A percentile compares a stretch with the other conserved stretches of the same genome.
Conservation (phyloP, 1,139 yeast species). For the Nakaseomyces delphensis region DNA sequence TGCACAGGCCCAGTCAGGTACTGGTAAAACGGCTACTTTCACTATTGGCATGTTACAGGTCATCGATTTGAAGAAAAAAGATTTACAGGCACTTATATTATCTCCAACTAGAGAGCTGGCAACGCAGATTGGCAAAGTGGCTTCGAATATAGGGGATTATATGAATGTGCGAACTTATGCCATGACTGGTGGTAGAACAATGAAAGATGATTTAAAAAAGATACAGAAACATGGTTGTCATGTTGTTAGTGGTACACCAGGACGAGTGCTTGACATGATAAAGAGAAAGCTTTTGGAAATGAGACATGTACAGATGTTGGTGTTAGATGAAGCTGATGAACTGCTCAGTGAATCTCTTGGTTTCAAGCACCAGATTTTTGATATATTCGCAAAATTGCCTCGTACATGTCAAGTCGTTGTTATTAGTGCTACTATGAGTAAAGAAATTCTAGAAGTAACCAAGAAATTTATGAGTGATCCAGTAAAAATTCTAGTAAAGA, state of each 20-base stretch:
- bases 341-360: conserved; percentile 64
- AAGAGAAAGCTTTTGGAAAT: conserved; percentile 62
- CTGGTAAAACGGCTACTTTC: conserved; percentile 97
- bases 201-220: conserved; percentile 70
- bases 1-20: conserved; percentile 97
- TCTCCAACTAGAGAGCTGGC: conserved; percentile 98
- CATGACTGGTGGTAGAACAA: conserved; percentile 85
- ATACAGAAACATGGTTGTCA: conserved; percentile 67
- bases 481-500: conserved; percentile 77
- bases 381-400: conserved; percentile 73
- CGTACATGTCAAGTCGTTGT: conserved; percentile 83
- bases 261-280: conserved; percentile 82
- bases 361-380: conserved; percentile 86
- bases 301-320: conserved; percentile 68
- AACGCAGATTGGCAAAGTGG: conserved; percentile 77
- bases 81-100: conserved; percentile 68
- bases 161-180: conserved; percentile 82
- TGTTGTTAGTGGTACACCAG: conserved; percentile 96
- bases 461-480: conserved; percentile 85
- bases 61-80: conserved; percentile 57
- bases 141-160: conserved; percentile 75
- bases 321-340: conserved; percentile 94
- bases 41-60: conserved; percentile 84
- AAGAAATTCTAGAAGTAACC: conserved; percentile 79
- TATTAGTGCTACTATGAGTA: conserved; percentile 85